Percentiles rank a stretch among this genome's conserved stretches.
phyloP scores from a whole-genome alignment of 257 asterid genomes.

The Solanum appendiculatum region DNA sequence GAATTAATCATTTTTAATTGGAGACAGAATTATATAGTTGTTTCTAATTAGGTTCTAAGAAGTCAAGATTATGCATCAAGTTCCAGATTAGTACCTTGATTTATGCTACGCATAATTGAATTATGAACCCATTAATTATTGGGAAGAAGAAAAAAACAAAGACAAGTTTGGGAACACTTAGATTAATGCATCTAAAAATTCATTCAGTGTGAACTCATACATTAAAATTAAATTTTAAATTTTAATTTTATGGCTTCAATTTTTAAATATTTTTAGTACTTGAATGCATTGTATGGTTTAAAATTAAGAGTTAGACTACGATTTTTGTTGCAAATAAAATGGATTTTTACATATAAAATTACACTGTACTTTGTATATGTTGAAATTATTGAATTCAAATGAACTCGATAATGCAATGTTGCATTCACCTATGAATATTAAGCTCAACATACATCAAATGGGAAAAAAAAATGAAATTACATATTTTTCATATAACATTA shows the following conservation, averaged over 20 bases:
- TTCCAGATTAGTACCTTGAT: constrained; percentile 1
- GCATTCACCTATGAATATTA: no score
- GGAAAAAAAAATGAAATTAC: background rate
- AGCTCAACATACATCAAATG: no score
- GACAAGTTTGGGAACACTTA: background rate
- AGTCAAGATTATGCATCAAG: constrained; percentile 10
- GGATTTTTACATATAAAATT: no score
- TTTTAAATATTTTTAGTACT: no score
- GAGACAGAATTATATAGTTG: background rate
- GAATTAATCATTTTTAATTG: background rate
- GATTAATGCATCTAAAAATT: background rate
- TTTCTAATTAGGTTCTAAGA: constrained; percentile 4
- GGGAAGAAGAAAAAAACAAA: background rate
- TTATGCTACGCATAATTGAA: background rate
- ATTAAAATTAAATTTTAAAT: background rate
- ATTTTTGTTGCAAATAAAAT: no score
- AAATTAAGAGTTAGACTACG: no score
- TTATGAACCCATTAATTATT: background rate
- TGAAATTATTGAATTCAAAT: no score
- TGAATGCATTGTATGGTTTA: no score
- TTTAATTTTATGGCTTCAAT: no score
- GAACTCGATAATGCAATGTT: no score
- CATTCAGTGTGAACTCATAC: background rate
- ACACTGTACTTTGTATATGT: no score
- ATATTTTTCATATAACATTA: background rate